Conservation (phyloP, 225 moss, liverwort and hornwort genomes). For the Physcomitrium patens region DNA sequence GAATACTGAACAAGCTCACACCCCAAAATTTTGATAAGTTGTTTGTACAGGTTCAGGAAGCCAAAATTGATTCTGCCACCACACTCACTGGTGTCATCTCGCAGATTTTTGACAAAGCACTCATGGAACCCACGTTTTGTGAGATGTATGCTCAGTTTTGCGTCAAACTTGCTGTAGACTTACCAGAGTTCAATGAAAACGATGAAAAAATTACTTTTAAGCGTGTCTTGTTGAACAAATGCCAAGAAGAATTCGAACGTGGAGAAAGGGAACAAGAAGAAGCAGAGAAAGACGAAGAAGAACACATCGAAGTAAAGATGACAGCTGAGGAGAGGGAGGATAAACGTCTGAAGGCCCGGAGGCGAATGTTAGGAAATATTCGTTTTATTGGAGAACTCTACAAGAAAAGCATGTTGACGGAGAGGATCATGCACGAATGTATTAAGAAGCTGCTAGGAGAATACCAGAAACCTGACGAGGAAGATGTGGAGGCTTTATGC, state of each 20-base stretch:
- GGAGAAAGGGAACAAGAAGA: slow-evolving; percentile 91
- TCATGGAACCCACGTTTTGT: slow-evolving; percentile 97
- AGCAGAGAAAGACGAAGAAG: slow-evolving; percentile 95
- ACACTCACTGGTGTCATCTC: slow-evolving; percentile 97
- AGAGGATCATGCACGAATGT: slow-evolving; percentile 98
- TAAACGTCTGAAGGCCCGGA: slow-evolving; percentile 74
- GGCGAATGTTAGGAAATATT: slow-evolving; percentile 96
- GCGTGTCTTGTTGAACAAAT: slow-evolving; percentile 93
- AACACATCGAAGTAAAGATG: slow-evolving; percentile 88
- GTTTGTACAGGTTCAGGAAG: slow-evolving; percentile 87
- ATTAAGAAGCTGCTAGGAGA: slow-evolving; percentile 94
- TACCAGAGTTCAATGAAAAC: slow-evolving; percentile 89
- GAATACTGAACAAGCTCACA: slow-evolving; percentile 93
- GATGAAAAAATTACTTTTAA: slow-evolving; percentile 93
- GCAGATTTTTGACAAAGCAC: slow-evolving; percentile 95
- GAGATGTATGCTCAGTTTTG: slow-evolving; percentile 99
- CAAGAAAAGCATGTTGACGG: slow-evolving; percentile 96
- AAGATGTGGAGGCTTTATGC: slow-evolving; percentile 97
- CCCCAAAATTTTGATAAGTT: slow-evolving; percentile 98
- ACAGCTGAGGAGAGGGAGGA: slow-evolving; percentile 81
- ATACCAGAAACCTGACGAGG: slow-evolving; percentile 90
- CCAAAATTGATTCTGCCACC: slow-evolving; percentile 84
- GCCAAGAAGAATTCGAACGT: slow-evolving; percentile 95
- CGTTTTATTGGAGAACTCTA: slow-evolving; percentile 97
- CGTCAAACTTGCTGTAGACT: slow-evolving; percentile 80